Conservation (phyloP, 768 basidiomycete genomes). For the Lactarius sp. region DNA sequence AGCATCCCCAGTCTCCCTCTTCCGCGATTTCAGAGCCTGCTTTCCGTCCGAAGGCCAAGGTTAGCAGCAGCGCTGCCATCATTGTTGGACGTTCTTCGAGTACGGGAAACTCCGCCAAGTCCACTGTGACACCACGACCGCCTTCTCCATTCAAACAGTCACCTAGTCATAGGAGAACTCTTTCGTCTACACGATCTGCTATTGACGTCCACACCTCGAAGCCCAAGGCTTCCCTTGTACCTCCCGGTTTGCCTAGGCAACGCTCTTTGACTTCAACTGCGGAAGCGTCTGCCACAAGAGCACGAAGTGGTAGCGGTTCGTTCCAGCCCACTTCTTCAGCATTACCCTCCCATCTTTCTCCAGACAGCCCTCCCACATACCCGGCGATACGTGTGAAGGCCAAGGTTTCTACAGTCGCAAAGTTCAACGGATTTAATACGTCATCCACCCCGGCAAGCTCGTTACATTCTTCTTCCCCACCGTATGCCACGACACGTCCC, state of each 20-base stretch:
- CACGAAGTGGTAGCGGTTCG: conserved; percentile 30
- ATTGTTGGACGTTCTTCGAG: conserved; percentile 28
- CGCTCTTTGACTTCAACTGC: conserved; percentile 31
- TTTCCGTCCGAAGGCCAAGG: conserved; percentile 53
- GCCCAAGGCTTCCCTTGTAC: conserved; percentile 25
- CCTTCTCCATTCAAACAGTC: conserved; percentile 22
- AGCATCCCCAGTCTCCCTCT: conserved; percentile 29
- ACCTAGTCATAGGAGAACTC: conserved; percentile 5
- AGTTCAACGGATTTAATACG: conserved; percentile 26
- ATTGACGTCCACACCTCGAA: conserved; percentile 27
- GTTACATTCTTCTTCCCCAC: conserved; percentile 15
- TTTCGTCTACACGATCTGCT: conserved; percentile 21
- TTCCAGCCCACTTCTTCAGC: conserved; percentile 27
- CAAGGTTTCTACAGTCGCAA: conserved; percentile 51
- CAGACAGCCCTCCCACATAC: conserved; percentile 24
- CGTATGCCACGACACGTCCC: conserved; percentile 23
- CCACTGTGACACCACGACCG: conserved; percentile 24
- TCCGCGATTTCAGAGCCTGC: conserved; percentile 19
- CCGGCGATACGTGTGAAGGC: conserved; percentile 46
- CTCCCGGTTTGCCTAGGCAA: conserved; percentile 28
- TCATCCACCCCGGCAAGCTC: conserved; percentile 12
- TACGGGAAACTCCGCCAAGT: conserved; percentile 27
- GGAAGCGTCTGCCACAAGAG: conserved; percentile 19
- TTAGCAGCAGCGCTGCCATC: conserved; percentile 48
- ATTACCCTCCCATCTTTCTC: conserved; percentile 23